Evolutionary conservation across 1,284 basidiomycete species (phyloP).

Genomic region (Thecaphora frezii): DNA sequence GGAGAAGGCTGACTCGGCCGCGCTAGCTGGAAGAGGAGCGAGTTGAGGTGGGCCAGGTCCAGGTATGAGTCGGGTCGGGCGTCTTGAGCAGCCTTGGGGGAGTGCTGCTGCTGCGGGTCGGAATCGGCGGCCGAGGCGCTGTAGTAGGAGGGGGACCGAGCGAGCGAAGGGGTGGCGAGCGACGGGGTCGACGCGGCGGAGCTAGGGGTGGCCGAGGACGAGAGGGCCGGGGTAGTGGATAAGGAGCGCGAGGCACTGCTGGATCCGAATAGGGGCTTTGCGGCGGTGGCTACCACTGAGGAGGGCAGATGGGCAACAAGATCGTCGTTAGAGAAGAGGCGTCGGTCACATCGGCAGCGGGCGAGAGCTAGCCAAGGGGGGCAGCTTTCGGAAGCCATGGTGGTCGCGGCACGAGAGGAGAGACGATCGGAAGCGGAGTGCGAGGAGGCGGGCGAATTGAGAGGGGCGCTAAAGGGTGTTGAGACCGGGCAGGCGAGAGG

Average conservation of each 20-base stretch:
- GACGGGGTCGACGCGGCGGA: conserved; percentile 8
- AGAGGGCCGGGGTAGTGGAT: not conserved
- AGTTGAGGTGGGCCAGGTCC: conserved; percentile 31
- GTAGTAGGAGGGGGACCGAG: conserved; percentile 7
- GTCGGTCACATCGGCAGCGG: not conserved
- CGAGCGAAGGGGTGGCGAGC: conserved; percentile 9
- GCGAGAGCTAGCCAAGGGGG: not conserved
- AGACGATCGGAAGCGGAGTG: too few species aligned
- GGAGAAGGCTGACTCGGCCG: not conserved
- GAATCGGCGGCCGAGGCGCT: conserved; percentile 16
- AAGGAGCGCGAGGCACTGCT: not conserved
- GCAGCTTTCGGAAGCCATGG: too few species aligned
- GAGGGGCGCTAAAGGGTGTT: too few species aligned
- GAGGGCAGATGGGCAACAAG: not conserved
- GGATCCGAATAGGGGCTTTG: not conserved
- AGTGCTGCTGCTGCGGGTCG: not conserved
- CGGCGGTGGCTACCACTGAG: not conserved
- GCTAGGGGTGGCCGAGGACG: conserved; percentile 2
- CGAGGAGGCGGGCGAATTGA: too few species aligned
- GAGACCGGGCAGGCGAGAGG: too few species aligned
- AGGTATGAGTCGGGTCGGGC: not conserved
- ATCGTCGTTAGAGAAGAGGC: not conserved
- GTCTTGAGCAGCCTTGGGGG: not conserved
- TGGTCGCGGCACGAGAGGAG: too few species aligned
- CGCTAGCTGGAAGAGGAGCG: conserved; percentile 29